Conservation (phyloP, 2,329 filamentous ascomycete genomes). For the Fusarium metavorans region DNA sequence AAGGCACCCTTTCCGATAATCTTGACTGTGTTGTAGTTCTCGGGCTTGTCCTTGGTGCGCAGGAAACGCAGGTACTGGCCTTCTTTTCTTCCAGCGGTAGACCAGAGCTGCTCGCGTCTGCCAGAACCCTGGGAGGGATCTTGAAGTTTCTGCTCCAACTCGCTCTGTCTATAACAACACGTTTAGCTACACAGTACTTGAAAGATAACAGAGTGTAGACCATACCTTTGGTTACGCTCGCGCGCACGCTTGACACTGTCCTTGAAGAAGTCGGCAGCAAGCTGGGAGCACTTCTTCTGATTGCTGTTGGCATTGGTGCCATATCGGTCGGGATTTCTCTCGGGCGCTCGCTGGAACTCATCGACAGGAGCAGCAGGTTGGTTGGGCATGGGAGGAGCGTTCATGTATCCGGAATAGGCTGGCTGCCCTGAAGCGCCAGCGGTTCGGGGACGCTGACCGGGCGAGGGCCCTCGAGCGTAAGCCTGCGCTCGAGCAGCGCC, state of each 20-base stretch:
- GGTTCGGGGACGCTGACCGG: conserved; percentile 84
- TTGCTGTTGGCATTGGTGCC: conserved; percentile 74
- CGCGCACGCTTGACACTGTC: conserved; percentile 96
- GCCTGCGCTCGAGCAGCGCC: conserved; percentile 76
- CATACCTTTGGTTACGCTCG: conserved; percentile 92
- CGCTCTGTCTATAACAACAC: conserved; percentile 77
- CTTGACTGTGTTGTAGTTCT: conserved; percentile 96
- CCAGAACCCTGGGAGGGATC: conserved; percentile 80
- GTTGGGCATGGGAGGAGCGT: conserved; percentile 72
- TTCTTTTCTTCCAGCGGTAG: conserved; percentile 87
- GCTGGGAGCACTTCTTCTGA: conserved; percentile 76
- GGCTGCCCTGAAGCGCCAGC: conserved; percentile 75
- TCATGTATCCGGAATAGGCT: conserved; percentile 75
- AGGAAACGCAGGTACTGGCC: conserved; percentile 94
- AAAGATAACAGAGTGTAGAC: conserved; percentile 9
- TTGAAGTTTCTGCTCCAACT: conserved; percentile 87
- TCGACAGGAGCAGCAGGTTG: conserved; percentile 70
- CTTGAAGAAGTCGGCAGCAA: conserved; percentile 94
- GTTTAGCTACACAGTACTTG: conserved; percentile 13
- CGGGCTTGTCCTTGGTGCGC: conserved; percentile 90
- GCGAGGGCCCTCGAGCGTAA: conserved; percentile 76
- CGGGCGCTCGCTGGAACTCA: conserved; percentile 83
- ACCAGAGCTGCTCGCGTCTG: conserved; percentile 86
- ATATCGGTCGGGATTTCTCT: conserved; percentile 87
- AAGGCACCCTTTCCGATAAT: conserved; percentile 99